Conservation (phyloP, 768 basidiomycete genomes). For the Leccinum subtestaceum region DNA sequence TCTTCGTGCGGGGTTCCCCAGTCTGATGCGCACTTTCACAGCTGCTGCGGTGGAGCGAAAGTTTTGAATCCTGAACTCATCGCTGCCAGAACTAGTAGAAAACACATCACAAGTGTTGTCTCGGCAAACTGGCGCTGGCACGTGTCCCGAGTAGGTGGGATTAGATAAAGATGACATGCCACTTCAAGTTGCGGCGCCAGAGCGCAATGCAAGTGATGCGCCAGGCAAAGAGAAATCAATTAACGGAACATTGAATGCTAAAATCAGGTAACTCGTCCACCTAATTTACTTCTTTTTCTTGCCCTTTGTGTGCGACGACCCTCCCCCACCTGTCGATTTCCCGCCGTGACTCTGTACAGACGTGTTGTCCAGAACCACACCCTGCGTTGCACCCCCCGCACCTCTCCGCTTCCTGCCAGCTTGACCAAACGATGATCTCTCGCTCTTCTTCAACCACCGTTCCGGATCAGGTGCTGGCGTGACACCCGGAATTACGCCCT, state of each 20-base stretch:
- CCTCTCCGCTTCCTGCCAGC: conserved; percentile 53
- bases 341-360: conserved; percentile 30
- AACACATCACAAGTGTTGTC: neutral
- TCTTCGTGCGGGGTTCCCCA: conserved; percentile 4
- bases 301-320: conserved; percentile 43
- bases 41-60: conserved; percentile 1
- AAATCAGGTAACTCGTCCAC: conserved; percentile 19
- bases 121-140: neutral
- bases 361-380: conserved; percentile 36
- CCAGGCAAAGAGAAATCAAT: conserved; percentile 21
- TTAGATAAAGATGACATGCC: conserved; percentile 27
- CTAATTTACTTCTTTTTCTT: conserved; percentile 66
- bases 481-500: conserved; percentile 73
- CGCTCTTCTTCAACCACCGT: conserved; percentile 85
- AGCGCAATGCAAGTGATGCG: conserved; percentile 17
- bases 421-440: conserved; percentile 56
- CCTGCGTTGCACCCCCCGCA: conserved; percentile 70
- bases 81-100: conserved; percentile 1
- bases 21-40: neutral
- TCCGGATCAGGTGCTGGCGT: conserved; percentile 85
- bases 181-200: conserved; percentile 14
- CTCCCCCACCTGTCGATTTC: conserved; percentile 37
- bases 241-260: conserved; percentile 19
- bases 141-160: conserved; percentile 10
- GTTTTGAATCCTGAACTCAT: neutral